phyloP scores from a whole-genome alignment of 2,329 filamentous ascomycete genomes.

The Cryphonectria japonica region DNA sequence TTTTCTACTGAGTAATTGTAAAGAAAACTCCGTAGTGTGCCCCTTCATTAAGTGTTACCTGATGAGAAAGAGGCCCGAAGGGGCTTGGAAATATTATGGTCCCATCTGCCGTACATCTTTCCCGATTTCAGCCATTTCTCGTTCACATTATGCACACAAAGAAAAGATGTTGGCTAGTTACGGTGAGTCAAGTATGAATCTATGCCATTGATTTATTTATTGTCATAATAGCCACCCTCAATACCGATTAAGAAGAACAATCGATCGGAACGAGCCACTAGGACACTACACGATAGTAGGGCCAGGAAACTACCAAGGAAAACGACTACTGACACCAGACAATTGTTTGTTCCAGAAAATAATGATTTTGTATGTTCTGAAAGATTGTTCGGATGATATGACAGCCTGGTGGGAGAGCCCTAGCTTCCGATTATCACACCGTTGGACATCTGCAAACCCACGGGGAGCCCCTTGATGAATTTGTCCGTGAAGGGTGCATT shows the following conservation, averaged over 20 bases:
- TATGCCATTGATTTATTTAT: neutral
- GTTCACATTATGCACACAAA: too few relatives aligned
- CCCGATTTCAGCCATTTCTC: too few relatives aligned
- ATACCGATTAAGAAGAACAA: neutral
- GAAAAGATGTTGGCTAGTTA: too few relatives aligned
- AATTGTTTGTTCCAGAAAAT: too few relatives aligned
- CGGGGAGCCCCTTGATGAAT: slow-evolving; percentile 49
- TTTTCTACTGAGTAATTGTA: neutral
- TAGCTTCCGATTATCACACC: slow-evolving; percentile 42
- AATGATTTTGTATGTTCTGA: neutral
- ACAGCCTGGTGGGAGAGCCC: neutral
- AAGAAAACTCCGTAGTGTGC: neutral
- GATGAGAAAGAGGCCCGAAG: neutral
- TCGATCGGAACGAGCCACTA: neutral
- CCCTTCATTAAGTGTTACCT: neutral
- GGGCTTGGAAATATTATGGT: neutral
- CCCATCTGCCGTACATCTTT: neutral
- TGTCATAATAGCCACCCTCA: neutral
- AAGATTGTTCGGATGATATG: neutral
- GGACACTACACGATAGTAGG: neutral
- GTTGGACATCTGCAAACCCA: slow-evolving; percentile 53
- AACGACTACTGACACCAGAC: too few relatives aligned
- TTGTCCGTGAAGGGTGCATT: slow-evolving; percentile 42
- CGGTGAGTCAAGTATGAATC: neutral
- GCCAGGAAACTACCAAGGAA: neutral